Evolutionary conservation across 1,284 basidiomycete species (phyloP), one percentile per base, ranked within the genome.

Genomic region (Heimioporus retisporus): DNA sequence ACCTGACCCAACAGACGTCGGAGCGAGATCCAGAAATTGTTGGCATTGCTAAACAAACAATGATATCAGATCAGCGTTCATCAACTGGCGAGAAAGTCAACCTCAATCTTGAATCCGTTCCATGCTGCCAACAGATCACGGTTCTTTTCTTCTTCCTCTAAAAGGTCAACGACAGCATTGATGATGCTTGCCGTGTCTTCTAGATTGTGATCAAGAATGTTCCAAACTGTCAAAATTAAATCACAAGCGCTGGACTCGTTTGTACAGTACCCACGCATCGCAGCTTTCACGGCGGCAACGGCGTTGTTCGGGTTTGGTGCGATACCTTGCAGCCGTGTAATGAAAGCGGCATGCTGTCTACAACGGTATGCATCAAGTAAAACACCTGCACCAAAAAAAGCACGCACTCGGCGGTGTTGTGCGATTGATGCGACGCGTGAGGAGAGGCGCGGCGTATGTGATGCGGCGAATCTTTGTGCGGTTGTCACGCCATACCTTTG

Each of bases 61-160:
- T 40, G 3, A 23, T 18, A 55, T 70, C n/a, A 63, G 62, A 25
- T 31, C 50, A 23, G 59, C 28, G 48, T 25, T 44, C 23, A 48
- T 43, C 18, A 15, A 19, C 1, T 2, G 16, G 19, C 3, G 42
- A 40, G 28, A 35, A 67, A n/a, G 11, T 11, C 14, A 0, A 93
- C 94, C 86, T 97, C 93, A 53, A 94, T 84, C 64, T 92, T 91
- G 78, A 97, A 96, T 0, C 89, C 89, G 67, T 93, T 93, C 92
- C 97, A 94, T 0, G 94, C 92, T 3, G 84, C 75, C 48, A 96
- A 80, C 1, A 99, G 75, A 55, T 91, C 91, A 31, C 84, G 83
- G 68, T 92, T 91, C 86, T 98, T 97, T 25, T 97, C 96, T 60
- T 91, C 90, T 58, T 95, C 93, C 5, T 93, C 93, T n/a, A 97